These are phyloP conservation scores for Brettanomyces nanus DNA, from an alignment of 805 yeast genomes.

Conservation along the genomic window DNA sequence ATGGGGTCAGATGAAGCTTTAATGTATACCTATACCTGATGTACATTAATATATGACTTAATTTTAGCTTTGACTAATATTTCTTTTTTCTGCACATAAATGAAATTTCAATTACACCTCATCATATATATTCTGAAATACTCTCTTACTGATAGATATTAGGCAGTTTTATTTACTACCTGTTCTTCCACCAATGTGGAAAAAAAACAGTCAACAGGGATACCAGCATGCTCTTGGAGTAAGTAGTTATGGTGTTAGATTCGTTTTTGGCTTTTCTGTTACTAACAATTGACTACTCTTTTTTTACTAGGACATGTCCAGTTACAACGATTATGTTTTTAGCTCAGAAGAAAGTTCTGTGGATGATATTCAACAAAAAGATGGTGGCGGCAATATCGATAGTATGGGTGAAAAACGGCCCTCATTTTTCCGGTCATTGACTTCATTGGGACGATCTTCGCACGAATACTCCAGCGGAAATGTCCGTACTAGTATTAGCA, in stretches of 20 bases:
- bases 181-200: too few species aligned
- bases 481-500: background rate
- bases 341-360: conserved; percentile 10
- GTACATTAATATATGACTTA: background rate
- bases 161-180: background rate
- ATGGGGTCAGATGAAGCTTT: conserved; percentile 38
- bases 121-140: too few species aligned
- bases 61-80: too few species aligned
- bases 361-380: background rate
- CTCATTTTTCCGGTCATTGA: conserved; percentile 21
- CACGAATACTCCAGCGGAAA: conserved; percentile 6
- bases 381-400: background rate
- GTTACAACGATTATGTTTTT: conserved; percentile 23
- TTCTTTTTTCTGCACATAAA: too few species aligned
- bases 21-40: too few species aligned
- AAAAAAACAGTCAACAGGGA: conserved; percentile 13
- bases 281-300: too few species aligned
- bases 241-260: too few species aligned
- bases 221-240: conserved; percentile 26
- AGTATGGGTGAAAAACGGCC: conserved; percentile 3
- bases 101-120: too few species aligned
- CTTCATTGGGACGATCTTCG: conserved; percentile 11
- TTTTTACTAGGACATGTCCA: conserved; percentile 22
- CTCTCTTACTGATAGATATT: background rate
- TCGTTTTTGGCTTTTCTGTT: too few species aligned